Percentiles rank a stretch among this genome's conserved stretches.
These are phyloP conservation scores for Coprinopsis marcescibilis DNA, from an alignment of 768 basidiomycete species.

Conservation along the genomic window DNA sequence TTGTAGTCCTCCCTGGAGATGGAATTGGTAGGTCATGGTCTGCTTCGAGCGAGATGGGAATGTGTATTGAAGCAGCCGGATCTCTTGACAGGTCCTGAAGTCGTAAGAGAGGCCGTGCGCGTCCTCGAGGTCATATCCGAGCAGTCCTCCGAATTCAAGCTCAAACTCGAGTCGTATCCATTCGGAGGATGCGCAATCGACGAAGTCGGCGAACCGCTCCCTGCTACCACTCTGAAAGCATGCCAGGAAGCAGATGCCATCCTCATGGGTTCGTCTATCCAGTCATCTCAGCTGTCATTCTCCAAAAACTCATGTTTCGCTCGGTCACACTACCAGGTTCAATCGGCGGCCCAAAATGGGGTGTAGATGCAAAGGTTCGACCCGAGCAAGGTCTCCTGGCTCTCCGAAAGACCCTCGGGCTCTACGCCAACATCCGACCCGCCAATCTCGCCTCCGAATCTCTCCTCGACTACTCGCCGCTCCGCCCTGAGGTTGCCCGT, in stretches of 20 bases:
- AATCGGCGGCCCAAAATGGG: slow-evolving; percentile 99
- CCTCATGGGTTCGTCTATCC: slow-evolving; percentile 74
- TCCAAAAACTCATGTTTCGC: slow-evolving; percentile 7
- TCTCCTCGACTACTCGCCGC: slow-evolving; percentile 80
- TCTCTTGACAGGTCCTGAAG: slow-evolving; percentile 75
- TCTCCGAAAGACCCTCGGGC: slow-evolving; percentile 87
- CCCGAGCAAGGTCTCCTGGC: slow-evolving; percentile 88
- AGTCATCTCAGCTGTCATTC: not conserved
- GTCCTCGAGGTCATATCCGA: slow-evolving; percentile 72
- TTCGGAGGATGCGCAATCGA: slow-evolving; percentile 97
- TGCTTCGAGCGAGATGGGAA: too few relatives aligned
- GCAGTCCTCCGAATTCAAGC: slow-evolving; percentile 55
- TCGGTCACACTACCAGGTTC: slow-evolving; percentile 51
- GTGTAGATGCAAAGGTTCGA: slow-evolving; percentile 78
- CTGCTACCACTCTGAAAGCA: slow-evolving; percentile 77
- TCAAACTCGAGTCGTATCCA: slow-evolving; percentile 67
- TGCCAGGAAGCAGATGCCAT: slow-evolving; percentile 95
- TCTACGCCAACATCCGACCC: slow-evolving; percentile 98
- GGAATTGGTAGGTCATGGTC: slow-evolving; percentile 73
- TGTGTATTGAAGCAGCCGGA: too few relatives aligned
- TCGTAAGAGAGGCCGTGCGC: slow-evolving; percentile 77
- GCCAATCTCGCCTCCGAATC: slow-evolving; percentile 93
- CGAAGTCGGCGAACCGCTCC: slow-evolving; percentile 76
- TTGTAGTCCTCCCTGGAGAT: slow-evolving; percentile 91
- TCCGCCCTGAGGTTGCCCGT: slow-evolving; percentile 75